Evolutionary conservation across 2,329 filamentous ascomycete species (phyloP), one percentile per base, ranked within the genome.

Genomic region (Rhynchosporium agropyri): DNA sequence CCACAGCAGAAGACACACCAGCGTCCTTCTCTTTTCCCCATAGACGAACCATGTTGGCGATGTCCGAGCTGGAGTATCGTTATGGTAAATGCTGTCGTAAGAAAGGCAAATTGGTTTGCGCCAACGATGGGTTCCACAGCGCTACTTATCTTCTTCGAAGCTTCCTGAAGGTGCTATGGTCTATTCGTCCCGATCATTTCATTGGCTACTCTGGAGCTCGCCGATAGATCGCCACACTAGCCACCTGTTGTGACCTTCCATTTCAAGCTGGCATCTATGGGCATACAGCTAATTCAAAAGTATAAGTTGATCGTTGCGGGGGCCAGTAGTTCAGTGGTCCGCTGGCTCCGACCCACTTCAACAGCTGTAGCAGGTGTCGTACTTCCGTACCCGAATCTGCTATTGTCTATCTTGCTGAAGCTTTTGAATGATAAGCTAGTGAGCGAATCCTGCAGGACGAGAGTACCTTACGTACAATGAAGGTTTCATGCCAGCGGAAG

Each of bases 11-110:
- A 15, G 46, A 51, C n/a, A 40, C 46, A 26, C 33, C 45, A 8
- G 46, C 28, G 12, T 59, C 57, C 20, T 46, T 42, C 36, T 59
- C 57, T 49, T 59, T 59, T 43, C 57, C 46, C 57, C 45, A 50
- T n/a, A 51, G 8, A 26, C 57, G 57, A 20, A 42, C 57, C 57
- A 59, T 59, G 33, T 7, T 42, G 51, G 51, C 20, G 36, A 15
- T 29, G n/a, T 54, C 51, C 36, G 9, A 28, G 20, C 6, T 15
- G 36, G 28, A 28, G 9, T 29, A 10, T 7, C 26, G 38, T 3
- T 3, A 42, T 42, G 3, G 12, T 20, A 13, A 9, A 6, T 20
- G 3, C n/a, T 54, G 31, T 20, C 20, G 20, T 20, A 20, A 20
- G 31, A 26, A 12, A 28, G 6, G 20, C 15, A 33, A 20, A 42